Percentiles rank a stretch among this genome's conserved stretches.
These are phyloP conservation scores for Metschnikowia reukaufii DNA, from an alignment of 805 yeast genomes.

Conservation along the genomic window DNA sequence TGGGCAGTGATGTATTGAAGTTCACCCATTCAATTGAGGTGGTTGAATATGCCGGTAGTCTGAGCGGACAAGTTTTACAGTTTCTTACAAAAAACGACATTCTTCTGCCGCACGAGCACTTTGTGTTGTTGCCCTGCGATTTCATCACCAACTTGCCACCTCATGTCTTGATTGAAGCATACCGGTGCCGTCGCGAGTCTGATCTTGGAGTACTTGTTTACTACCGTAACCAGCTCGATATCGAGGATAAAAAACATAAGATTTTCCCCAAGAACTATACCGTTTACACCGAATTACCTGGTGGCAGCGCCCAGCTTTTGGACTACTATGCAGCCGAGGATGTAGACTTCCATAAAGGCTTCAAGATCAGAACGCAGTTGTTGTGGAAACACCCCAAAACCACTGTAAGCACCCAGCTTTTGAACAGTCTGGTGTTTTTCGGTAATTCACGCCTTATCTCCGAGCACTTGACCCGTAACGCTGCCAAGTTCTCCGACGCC, in stretches of 20 bases:
- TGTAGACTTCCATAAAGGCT: constrained; percentile 67
- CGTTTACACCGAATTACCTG: constrained; percentile 51
- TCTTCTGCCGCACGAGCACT: constrained; percentile 38
- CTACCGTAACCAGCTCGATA: constrained; percentile 72
- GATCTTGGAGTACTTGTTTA: constrained; percentile 76
- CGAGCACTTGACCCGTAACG: constrained; percentile 45
- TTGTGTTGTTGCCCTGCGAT: constrained; percentile 91
- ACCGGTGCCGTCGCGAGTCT: constrained; percentile 64
- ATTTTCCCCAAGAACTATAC: constrained; percentile 66
- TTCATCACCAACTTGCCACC: constrained; percentile 92
- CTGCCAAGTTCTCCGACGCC: constrained; percentile 33
- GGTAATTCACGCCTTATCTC: constrained; percentile 48
- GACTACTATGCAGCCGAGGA: constrained; percentile 72
- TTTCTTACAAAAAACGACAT: constrained; percentile 44
- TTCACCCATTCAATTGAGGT: constrained; percentile 26
- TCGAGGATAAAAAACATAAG: constrained; percentile 66
- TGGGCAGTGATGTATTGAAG: constrained; percentile 18
- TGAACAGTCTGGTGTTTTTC: constrained; percentile 66
- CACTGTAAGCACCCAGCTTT: constrained; percentile 70
- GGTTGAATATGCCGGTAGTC: constrained; percentile 20
- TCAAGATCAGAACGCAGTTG: constrained; percentile 81
- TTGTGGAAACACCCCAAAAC: constrained; percentile 85
- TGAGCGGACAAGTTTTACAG: constrained; percentile 64
- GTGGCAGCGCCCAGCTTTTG: constrained; percentile 51
- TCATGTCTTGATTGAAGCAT: constrained; percentile 79